phyloP scores from a whole-genome alignment of 1,284 basidiomycete genomes.

The Marasmius oreades region DNA sequence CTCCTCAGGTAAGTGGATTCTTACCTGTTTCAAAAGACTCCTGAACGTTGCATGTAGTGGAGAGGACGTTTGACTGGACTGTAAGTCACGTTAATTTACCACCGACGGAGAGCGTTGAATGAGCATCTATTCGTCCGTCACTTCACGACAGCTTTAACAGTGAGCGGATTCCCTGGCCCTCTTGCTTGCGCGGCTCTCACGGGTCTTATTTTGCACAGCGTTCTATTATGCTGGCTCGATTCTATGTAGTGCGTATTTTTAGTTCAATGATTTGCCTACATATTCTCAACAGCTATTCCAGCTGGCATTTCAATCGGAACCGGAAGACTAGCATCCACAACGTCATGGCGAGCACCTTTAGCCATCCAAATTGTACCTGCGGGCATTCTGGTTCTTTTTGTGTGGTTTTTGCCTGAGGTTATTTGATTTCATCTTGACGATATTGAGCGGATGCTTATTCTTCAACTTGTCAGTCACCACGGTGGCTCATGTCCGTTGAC shows the following conservation, averaged over 20 bases:
- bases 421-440: not conserved
- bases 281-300: constrained; percentile 16
- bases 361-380: constrained; percentile 53
- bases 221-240: constrained; percentile 45
- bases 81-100: constrained; percentile 23
- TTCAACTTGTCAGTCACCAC: constrained; percentile 36
- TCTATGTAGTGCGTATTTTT: constrained; percentile 29
- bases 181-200: not conserved
- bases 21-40: not conserved
- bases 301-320: constrained; percentile 47
- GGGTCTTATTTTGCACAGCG: constrained; percentile 21
- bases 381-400: constrained; percentile 36
- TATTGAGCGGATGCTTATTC: not conserved
- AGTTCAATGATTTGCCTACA: not conserved
- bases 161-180: constrained; percentile 15
- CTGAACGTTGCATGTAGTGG: constrained; percentile 33
- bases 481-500: constrained; percentile 55
- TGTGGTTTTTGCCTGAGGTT: constrained; percentile 48
- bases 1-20: constrained; percentile 41
- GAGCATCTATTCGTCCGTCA: not conserved
- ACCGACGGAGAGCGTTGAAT: not conserved
- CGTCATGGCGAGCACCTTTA: constrained; percentile 46
- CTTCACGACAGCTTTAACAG: constrained; percentile 30
- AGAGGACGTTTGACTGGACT: constrained; percentile 54
- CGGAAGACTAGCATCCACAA: constrained; percentile 33